A percentile compares a stretch with the other conserved stretches of the same genome.
phyloP scores from a whole-genome alignment of 129 eudicot genomes.

The Flaveria sonorensis region DNA sequence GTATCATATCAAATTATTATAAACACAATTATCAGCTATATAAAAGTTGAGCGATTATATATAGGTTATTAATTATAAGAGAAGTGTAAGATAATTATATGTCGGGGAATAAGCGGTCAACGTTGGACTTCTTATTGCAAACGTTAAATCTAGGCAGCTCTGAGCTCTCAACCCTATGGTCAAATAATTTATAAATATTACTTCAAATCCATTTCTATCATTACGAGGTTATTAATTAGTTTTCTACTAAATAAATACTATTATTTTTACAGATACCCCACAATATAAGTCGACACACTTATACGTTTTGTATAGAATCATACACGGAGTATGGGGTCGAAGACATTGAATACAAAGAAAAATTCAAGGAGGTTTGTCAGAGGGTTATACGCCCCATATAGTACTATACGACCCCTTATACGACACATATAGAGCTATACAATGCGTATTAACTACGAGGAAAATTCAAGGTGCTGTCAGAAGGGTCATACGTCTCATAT shows the following conservation, averaged over 20 bases:
- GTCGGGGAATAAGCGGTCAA: constrained; percentile 29
- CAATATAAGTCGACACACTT: too few species aligned
- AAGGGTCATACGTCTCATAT: too few species aligned
- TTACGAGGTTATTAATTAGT: not conserved
- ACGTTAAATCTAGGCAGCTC: constrained; percentile 13
- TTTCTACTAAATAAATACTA: not conserved
- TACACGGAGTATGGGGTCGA: too few species aligned
- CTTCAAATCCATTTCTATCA: not conserved
- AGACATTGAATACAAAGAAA: too few species aligned
- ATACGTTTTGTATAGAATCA: too few species aligned
- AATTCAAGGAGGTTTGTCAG: too few species aligned
- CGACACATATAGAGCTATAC: too few species aligned
- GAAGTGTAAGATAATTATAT: constrained; percentile 35
- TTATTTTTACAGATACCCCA: not conserved
- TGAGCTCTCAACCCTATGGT: constrained; percentile 5
- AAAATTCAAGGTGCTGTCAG: too few species aligned
- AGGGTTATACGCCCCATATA: too few species aligned
- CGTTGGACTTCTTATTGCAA: constrained; percentile 19
- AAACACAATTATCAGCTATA: not conserved
- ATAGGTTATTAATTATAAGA: constrained; percentile 6
- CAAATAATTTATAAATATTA: constrained; percentile 1
- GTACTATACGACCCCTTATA: too few species aligned
- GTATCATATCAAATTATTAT: too few species aligned
- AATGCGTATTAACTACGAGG: too few species aligned
- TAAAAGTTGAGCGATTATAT: constrained; percentile 25